Evolutionary conservation across 2,329 filamentous ascomycete genomes (phyloP), one percentile per base, ranked within the genome.

Genomic region (Botrytis galanthina): DNA sequence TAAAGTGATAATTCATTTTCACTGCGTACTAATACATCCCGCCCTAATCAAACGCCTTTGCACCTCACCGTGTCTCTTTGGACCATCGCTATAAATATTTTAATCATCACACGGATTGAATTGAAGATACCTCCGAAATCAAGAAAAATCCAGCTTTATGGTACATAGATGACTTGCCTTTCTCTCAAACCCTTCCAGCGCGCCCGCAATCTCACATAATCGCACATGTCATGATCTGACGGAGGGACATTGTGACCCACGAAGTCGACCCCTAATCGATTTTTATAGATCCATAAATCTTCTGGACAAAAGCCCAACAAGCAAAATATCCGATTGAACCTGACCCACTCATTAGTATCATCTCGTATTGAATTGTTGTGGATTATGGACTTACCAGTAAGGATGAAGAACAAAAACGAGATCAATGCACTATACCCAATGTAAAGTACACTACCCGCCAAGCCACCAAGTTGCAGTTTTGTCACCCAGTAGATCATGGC

Each of bases 201-300:
- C n/a, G 39, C 48, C 16, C n/a, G 3, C 18, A 9, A 57, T 12
- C 29, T 42, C 35, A 57, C 22, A 20, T n/a, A 35, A 42, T 68
- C 29, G 35, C 12, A 57, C 18, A 26, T 57, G 16, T 57, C 10
- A 1, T 57, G 29, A 10, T 44, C 20, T 44, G 3, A 57, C 35
- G 6, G 37, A 42, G 48, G 20, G 18, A 32, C 3, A 37, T 42
- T 42, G 51, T 29, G 39, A 29, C 35, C 18, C 35, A 57, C 26
- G 9, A 68, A 57, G 35, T 42, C 48, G 42, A 9, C 26, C 39
- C 44, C 73, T 77, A 99, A 82, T 99, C 96, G 77, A 99, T 94
- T 86, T 99, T 99, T 85, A 99, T 97, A n/a, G 95, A 98, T 37
- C 90, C 86, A 83, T 99, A 99, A 75, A 99, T 99, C 82, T 93